Evolutionary conservation across 2,329 filamentous ascomycete species (phyloP).

Genomic region (Penicillium sp.): DNA sequence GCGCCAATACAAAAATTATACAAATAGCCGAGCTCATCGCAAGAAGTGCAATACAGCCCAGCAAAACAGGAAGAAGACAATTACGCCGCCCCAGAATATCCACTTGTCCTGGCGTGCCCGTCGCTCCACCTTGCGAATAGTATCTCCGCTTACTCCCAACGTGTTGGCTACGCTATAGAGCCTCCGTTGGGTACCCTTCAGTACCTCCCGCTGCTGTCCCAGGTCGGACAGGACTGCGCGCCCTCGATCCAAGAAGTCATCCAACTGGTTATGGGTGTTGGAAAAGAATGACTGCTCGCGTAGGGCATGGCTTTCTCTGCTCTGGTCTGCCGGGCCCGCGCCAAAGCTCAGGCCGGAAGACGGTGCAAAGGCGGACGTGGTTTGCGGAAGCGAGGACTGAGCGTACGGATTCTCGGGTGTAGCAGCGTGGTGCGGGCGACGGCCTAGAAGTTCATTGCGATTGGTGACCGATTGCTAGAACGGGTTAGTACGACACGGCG

Average conservation of each 20-base stretch:
- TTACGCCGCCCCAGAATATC: slow-evolving; percentile 87
- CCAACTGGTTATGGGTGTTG: slow-evolving; percentile 77
- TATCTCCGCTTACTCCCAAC: slow-evolving; percentile 88
- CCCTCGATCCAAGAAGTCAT: slow-evolving; percentile 90
- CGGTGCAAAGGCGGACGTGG: slow-evolving; percentile 42
- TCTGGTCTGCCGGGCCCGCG: slow-evolving; percentile 54
- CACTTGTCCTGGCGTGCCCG: slow-evolving; percentile 93
- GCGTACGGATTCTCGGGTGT: slow-evolving; percentile 94
- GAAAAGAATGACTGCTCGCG: slow-evolving; percentile 86
- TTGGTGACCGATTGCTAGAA: slow-evolving; percentile 61
- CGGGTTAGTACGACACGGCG: slow-evolving; percentile 2
- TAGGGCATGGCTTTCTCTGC: slow-evolving; percentile 76
- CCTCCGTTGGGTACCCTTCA: slow-evolving; percentile 89
- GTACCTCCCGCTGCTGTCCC: slow-evolving; percentile 84
- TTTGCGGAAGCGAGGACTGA: slow-evolving; percentile 50
- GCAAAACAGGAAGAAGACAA: slow-evolving; percentile 87
- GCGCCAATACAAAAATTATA: background rate
- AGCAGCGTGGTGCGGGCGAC: slow-evolving; percentile 73
- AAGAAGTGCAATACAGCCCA: slow-evolving; percentile 86
- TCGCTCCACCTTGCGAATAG: slow-evolving; percentile 93
- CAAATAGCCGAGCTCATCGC: slow-evolving; percentile 51
- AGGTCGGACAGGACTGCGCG: slow-evolving; percentile 87
- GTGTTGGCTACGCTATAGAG: slow-evolving; percentile 94
- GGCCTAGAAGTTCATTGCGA: slow-evolving; percentile 77
- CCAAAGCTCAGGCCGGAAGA: slow-evolving; percentile 47